Base-by-base conservation (phyloP, 257 asterid species). In the Voacanga thouarsii region DNA sequence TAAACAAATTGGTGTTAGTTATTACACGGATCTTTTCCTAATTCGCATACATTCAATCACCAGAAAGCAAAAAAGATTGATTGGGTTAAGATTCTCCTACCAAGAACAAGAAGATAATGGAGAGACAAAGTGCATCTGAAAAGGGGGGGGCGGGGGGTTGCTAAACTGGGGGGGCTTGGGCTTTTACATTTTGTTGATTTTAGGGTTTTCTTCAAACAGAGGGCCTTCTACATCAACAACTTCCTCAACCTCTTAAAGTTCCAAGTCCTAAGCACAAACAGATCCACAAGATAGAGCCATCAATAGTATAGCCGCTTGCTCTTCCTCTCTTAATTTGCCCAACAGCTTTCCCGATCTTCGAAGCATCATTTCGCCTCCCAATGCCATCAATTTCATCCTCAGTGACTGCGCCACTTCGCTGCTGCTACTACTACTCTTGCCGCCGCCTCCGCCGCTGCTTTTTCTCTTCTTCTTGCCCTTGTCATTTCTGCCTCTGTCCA, bases 261-360 rank as follows among this genome's bases (percentile, higher is more conserved):
- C 67, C 39, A n/a, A 39, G 24, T 49, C 12, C 84, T 83, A 88
- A 79, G 94, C 88, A 76, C 80, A 86, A 61, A 89, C 90, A 78
- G 96, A 90, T 84, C 96, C 97, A 60, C 91, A 89, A 9, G 97
- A 91, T 11, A 95, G 86, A 26, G 98, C 94, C 99, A 92, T 90
- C 87, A 95, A 81, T 21, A 92, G 84, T 9, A 92, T 45, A 30
- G 99, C 99, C 69, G 99, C 99, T 60, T 84, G 88, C 56, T 95
- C 99, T 69, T 95, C 97, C 79, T 94, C 99, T 51, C 90, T 84
- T 84, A 93, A 83, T 67, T 86, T 85, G 81, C 87, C 85, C 91
- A 87, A 50, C 76, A 86, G 79, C 66, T 88, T 89, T 2, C 89
- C 86, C 8, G 90, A 90, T 85, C 89, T 87, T 84, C 74, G 86